A percentile compares a stretch with the other conserved stretches of the same genome.
phyloP scores from a whole-genome alignment of 2,329 filamentous ascomycete species.

The Dryadomyces quercivorus region DNA sequence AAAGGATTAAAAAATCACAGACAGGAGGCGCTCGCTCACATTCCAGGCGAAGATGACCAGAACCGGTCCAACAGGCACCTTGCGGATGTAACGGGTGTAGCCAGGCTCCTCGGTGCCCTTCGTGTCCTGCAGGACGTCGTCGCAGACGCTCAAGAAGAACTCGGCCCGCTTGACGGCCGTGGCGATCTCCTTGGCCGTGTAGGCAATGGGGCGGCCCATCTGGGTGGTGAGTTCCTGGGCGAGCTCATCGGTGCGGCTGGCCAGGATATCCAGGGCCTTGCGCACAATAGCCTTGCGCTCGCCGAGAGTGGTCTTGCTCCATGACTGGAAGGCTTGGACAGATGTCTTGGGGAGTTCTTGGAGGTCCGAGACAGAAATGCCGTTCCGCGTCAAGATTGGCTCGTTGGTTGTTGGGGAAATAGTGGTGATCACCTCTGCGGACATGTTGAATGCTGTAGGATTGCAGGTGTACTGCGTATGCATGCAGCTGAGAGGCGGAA shows the following conservation, averaged over 20 bases:
- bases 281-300: constrained; percentile 71
- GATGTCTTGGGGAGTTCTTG: constrained; percentile 59
- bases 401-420: constrained; percentile 87
- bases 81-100: constrained; percentile 82
- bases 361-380: constrained; percentile 58
- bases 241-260: constrained; percentile 63
- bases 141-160: constrained; percentile 74
- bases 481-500: neutral
- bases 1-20: too few relatives aligned
- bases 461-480: too few relatives aligned
- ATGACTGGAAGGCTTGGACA: constrained; percentile 63
- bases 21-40: too few relatives aligned
- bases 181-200: constrained; percentile 68
- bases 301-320: constrained; percentile 59
- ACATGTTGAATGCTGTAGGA: constrained; percentile 29
- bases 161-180: constrained; percentile 79
- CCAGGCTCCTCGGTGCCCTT: constrained; percentile 74
- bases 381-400: constrained; percentile 67
- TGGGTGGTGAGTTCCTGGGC: constrained; percentile 80
- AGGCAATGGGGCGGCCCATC: constrained; percentile 89
- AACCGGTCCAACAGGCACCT: constrained; percentile 76
- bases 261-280: constrained; percentile 62
- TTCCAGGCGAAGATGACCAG: constrained; percentile 94
- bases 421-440: constrained; percentile 55
- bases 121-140: constrained; percentile 66